A percentile compares a stretch with the other conserved stretches of the same genome.
Evolutionary conservation across 176 grass and related monocot species (phyloP).

Genomic region (Hsuehochloa calcarea): DNA sequence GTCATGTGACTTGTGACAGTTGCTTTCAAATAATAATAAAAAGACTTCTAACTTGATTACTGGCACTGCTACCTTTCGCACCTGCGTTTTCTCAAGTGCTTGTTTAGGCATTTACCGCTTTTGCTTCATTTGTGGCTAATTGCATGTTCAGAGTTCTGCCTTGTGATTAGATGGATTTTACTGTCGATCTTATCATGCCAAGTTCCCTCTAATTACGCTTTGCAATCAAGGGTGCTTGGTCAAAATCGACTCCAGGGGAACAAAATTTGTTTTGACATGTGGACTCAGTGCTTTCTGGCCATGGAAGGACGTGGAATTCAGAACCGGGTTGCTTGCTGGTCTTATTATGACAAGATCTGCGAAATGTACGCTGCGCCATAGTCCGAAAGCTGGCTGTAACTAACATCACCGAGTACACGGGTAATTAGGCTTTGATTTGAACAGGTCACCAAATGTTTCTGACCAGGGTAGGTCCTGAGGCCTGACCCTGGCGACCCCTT

Average conservation of each 20-base stretch:
- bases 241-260: neutral
- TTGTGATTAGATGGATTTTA: neutral
- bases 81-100: neutral
- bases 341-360: neutral
- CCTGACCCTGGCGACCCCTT: neutral
- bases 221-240: neutral
- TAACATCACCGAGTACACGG: neutral
- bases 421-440: neutral
- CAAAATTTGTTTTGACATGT: neutral
- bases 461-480: neutral
- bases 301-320: neutral
- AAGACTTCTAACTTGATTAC: neutral
- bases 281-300: neutral
- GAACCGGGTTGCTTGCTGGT: neutral
- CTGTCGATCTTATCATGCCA: neutral
- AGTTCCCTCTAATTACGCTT: neutral
- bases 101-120: neutral
- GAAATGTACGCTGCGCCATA: constrained; percentile 1
- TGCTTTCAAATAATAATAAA: constrained; percentile 10
- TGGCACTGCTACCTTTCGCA: neutral
- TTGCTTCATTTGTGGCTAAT: neutral
- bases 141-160: neutral
- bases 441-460: neutral
- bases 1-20: neutral
- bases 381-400: neutral